Conservation (phyloP, 805 yeast species). For the Blastobotrys muscicola region DNA sequence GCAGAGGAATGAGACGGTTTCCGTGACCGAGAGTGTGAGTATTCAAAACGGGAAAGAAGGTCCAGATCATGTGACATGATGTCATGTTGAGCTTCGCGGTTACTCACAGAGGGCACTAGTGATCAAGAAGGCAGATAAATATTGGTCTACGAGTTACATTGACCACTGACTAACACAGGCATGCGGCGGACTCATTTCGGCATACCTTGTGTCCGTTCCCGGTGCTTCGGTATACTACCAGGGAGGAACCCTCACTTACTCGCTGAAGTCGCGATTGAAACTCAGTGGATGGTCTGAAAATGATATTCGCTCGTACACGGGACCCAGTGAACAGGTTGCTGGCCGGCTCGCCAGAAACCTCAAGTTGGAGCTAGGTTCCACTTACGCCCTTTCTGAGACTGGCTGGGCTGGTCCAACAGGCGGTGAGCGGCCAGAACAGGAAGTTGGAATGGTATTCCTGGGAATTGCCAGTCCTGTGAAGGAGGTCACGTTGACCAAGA, state of each 20-base stretch:
- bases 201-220: constrained; percentile 71
- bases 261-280: constrained; percentile 62
- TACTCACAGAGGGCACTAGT: too few species aligned
- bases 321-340: constrained; percentile 72
- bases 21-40: constrained; percentile 60
- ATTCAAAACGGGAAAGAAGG: too few species aligned
- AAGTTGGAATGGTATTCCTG: constrained; percentile 55
- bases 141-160: too few species aligned
- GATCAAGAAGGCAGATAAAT: too few species aligned
- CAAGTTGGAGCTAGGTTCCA: constrained; percentile 70
- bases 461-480: constrained; percentile 62
- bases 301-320: constrained; percentile 66
- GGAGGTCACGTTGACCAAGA: constrained; percentile 36
- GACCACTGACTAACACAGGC: constrained; percentile 40
- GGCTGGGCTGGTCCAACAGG: constrained; percentile 75
- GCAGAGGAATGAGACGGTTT: constrained; percentile 50
- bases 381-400: constrained; percentile 73
- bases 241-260: constrained; percentile 76
- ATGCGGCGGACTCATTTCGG: constrained; percentile 78
- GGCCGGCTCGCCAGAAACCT: constrained; percentile 68
- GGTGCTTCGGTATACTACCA: constrained; percentile 80
- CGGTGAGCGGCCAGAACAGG: constrained; percentile 10
- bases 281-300: constrained; percentile 69
- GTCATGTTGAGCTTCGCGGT: not conserved
- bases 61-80: too few species aligned